Evolutionary conservation across 1,284 basidiomycete genomes (phyloP), one percentile per base, ranked within the genome.

Genomic region (Cutaneotrichosporon dermatis): DNA sequence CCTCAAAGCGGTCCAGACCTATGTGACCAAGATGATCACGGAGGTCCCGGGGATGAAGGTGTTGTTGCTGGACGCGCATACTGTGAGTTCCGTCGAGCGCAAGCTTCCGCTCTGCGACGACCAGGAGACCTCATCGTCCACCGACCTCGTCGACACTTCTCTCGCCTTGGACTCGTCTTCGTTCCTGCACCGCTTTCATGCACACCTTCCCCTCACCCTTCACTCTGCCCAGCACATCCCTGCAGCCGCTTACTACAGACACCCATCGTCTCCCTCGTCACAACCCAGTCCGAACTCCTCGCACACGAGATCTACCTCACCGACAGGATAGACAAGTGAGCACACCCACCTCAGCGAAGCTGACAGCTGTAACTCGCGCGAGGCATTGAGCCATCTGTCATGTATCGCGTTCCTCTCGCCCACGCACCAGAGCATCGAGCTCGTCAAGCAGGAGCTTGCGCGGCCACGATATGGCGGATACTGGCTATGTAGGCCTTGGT

Each of bases 301-400:
- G 86, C 91, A 4, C 92, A 98, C 69, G 93, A 99, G 74, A 91
- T 99, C 16, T 99, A 99, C 77, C 85, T 99, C 54, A 99, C 95
- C 1, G 96, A 99, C 80, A 84, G 92, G 59, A 90, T 99, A 74
- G 93, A 96, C 81, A 98, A 98, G 74, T 78, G 55, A 59, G 76
- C 66, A 11, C 13, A n/a, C 34, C 2, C 40, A 16, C 7, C 34
- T 12, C n/a, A 1, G 37, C 41, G 4, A 37, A n/a, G 49, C 61
- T 59, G 34, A 62, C 53, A 13, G 9, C 60, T 78, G 77, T 77
- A 83, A 81, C 72, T 86, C 86, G 67, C 86, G 89, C 65, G 91
- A 94, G 72, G 81, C 90, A 13, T 92, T 98, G 85, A 85, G 89
- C 12, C 95, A 99, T 75, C 88, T 99, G 82, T 93, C 94, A 78